Conservation (phyloP, 306 rosid species). For the Lathyrus tuberosus region DNA sequence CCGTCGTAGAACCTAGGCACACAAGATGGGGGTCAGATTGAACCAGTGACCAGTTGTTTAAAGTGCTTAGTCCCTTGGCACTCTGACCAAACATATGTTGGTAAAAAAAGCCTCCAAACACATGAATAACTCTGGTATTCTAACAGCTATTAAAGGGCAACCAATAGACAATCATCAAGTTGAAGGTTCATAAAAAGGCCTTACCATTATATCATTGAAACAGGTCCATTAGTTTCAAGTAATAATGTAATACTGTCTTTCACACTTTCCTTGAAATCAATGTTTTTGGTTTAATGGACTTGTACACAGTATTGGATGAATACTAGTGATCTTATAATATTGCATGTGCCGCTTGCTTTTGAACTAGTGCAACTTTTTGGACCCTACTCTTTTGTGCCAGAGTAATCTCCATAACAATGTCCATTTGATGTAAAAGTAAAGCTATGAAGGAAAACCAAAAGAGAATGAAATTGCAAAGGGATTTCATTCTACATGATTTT, state of each 20-base stretch:
- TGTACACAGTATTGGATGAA: conserved; percentile 4
- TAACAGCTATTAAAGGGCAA: conserved; percentile 13
- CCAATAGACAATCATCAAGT: conserved; percentile 18
- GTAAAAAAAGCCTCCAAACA: background rate
- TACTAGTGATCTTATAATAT: conserved; percentile 7
- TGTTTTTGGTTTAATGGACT: conserved; percentile 27
- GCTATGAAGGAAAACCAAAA: conserved; percentile 17
- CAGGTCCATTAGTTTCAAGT: conserved; percentile 21
- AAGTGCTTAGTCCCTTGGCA: no score
- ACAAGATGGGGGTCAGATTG: no score
- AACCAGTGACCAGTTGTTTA: no score
- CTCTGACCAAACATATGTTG: no score
- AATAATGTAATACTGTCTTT: background rate
- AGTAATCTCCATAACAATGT: conserved; percentile 4
- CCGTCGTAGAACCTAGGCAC: no score
- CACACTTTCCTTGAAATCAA: background rate
- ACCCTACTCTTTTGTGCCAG: conserved; percentile 15
- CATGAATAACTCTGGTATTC: conserved; percentile 26
- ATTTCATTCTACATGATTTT: conserved; percentile 23
- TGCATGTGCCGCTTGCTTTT: conserved; percentile 14
- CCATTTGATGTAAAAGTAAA: conserved; percentile 22
- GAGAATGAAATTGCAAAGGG: conserved; percentile 10
- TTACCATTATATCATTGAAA: background rate
- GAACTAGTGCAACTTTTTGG: conserved; percentile 6
- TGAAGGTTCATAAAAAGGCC: conserved; percentile 18